phyloP scores from a whole-genome alignment of 306 rosid species.

The barrel medic (Medicago truncatula) region MtrunA17r5.0-ANR NC_053042.1:10670501-10671000 shows the following conservation, averaged over 20 bases:
- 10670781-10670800: background rate
- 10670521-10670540: constrained; percentile 14
- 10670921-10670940: background rate
- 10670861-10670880: background rate
- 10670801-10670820: background rate
- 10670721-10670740: background rate
- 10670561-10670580: background rate
- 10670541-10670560: background rate
- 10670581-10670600: background rate
- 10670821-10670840: background rate
- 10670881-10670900: background rate
- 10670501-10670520: background rate
- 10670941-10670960: background rate
- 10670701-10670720: background rate
- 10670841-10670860: background rate
- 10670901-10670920: background rate
- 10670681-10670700: background rate
- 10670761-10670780: background rate
- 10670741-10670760: background rate
- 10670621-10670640: background rate
- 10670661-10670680: background rate
- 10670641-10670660: background rate
- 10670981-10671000: background rate
- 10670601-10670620: background rate
- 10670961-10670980: background rate